A percentile compares a stretch with the other conserved stretches of the same genome.
Conservation (phyloP, 225 moss, liverwort and hornwort genomes). For the Anthoceros angustus region DNA sequence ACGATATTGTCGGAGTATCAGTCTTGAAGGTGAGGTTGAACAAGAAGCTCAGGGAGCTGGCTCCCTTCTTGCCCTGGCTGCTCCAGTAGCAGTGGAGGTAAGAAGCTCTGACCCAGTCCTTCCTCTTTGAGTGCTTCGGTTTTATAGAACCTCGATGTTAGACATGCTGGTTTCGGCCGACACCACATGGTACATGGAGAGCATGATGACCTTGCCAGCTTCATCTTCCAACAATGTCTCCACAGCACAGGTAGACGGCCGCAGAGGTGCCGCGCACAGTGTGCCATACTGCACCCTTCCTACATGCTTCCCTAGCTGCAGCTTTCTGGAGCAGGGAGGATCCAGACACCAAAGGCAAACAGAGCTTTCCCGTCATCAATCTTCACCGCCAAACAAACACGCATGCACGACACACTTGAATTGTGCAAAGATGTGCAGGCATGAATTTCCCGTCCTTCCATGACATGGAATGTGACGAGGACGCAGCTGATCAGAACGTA, state of each 20-base stretch:
- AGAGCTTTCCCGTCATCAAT: too few relatives aligned
- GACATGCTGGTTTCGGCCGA: conserved; percentile 10
- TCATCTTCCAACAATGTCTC: conserved; percentile 17
- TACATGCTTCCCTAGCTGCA: conserved; percentile 11
- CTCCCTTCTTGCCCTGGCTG: not conserved
- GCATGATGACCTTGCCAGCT: conserved; percentile 13
- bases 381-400: too few relatives aligned
- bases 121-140: not conserved
- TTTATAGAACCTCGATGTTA: conserved; percentile 9
- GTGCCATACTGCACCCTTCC: conserved; percentile 19
- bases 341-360: too few relatives aligned
- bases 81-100: not conserved
- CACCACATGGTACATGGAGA: conserved; percentile 18
- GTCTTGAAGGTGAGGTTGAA: not conserved
- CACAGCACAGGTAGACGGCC: conserved; percentile 18
- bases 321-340: conserved; percentile 9
- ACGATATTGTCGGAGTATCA: too few relatives aligned
- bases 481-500: too few relatives aligned
- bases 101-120: not conserved
- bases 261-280: conserved; percentile 13
- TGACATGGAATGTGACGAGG: too few relatives aligned
- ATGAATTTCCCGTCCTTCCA: too few relatives aligned
- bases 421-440: too few relatives aligned
- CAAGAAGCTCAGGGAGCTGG: too few relatives aligned
- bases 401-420: too few relatives aligned